Base-by-base conservation (phyloP, 2,329 filamentous ascomycete genomes). In the Verticillium albo-atrum region DNA sequence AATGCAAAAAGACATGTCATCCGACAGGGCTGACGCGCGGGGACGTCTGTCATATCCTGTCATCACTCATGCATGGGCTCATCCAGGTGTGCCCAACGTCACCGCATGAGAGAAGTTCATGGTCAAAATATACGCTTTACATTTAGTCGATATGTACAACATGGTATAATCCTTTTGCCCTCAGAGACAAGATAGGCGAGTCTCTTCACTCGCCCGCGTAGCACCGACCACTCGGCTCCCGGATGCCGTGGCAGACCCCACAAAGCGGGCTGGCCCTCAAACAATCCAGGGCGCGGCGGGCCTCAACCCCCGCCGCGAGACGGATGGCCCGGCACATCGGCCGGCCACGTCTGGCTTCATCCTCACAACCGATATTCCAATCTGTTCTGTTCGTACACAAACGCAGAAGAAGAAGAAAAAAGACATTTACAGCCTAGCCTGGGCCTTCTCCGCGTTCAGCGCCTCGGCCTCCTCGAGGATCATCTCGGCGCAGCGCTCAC, bases 401-500 rank as follows among this genome's bases (percentile, higher is more conserved):
- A 12, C 42, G 35, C 35, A 37, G 35, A 37, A 15, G n/a, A n/a
- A 6, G 15, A 37, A 14, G 30, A 47, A n/a, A 4, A 15, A 53
- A 14, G 7, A 6, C 25, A 7, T n/a, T 57, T 51, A 57, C 42
- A 57, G 55, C 55, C 42, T 57, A 27, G 55, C 37, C 55, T 57
- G 55, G 26, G 55, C 55, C 55, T 57, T 57, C 55, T 57, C 37
- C 10, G 42, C 55, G 25, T 57, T 42, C 15, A 57, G 55, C 14
- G 55, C 62, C 58, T 62, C 58, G 34, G 62, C 89, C 65, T 91
- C 86, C 71, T 88, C 81, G 30, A 89, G 89, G 71, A 97, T 89
- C 72, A 97, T 74, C 81, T 97, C 92, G 0, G 92, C 92, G 6
- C 87, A 89, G 60, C 90, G 83, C 84, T 97, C 92, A 7, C 90